Base-by-base conservation (phyloP, 164 flowering plant species). In the Sextonia rubra region DNA sequence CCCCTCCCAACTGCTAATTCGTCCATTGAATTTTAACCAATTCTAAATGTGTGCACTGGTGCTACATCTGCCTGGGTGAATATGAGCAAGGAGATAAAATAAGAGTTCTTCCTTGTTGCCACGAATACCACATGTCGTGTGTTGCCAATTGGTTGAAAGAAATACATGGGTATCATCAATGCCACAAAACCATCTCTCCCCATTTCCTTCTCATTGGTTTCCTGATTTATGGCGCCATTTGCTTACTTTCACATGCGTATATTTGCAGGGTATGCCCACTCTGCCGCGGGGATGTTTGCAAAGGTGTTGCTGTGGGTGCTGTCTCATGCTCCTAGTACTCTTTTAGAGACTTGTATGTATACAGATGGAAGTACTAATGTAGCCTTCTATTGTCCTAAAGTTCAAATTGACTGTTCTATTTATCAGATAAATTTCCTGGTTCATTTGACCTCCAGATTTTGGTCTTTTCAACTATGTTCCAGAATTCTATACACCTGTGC, bases 61-160 rank as follows among this genome's bases (percentile, higher is more conserved):
- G 98, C 73, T 91, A 91, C 72, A 91, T 93, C 77, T 91, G 98
- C 82, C 95, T 93, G 73, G 86, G 89, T 77, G 98, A 93, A 85
- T 93, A 91, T 32, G 97, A 90, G 72, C 94, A 91, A 77, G 96
- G 90, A 69, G 98, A 93, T 72, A 74, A 78, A 70, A 78, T 91
- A 79, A 84, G 98, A 52, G 71, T 85, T 66, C 75, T 93, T 73
- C 98, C 97, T 76, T 93, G 98, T 75, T 86, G 81, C 71, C 98
- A 93, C 72, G 96, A 93, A 72, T 93, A 89, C 81, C 98, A 93
- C 71, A 82, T 76, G 78, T 75, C 81, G 58, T 93, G 97, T 74
- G 52, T 93, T 22, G 98, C 91, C 77, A 93, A 91, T 80, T 93
- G 98, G 98, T 91, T 93, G 32, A 93, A 91, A 81, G 97, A 93